phyloP scores from a whole-genome alignment of 768 basidiomycete genomes.

The Lyophyllum decastes region DNA sequence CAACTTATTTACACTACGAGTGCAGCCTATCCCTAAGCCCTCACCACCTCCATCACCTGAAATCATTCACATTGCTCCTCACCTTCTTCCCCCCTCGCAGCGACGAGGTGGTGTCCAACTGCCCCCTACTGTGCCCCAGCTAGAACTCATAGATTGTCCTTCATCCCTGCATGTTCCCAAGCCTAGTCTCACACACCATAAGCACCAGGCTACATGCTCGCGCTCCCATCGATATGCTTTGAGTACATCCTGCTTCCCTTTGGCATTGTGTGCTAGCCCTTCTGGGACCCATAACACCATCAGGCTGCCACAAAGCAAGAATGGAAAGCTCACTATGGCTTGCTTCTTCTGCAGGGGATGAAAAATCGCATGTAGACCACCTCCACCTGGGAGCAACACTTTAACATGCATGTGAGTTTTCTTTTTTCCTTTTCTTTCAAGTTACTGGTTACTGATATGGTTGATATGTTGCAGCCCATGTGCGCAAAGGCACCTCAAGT shows the following conservation, averaged over 20 bases:
- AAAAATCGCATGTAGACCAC: constrained; percentile 54
- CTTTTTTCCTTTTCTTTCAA: neutral
- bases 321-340: constrained; percentile 43
- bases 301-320: constrained; percentile 2
- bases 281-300: neutral
- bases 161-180: neutral
- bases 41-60: neutral
- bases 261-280: neutral
- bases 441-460: neutral
- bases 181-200: neutral
- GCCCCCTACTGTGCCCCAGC: too few relatives aligned
- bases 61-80: neutral
- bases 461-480: neutral
- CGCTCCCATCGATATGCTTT: neutral
- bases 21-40: neutral
- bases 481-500: neutral
- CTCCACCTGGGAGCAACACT: constrained; percentile 35
- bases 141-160: neutral
- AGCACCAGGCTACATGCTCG: neutral
- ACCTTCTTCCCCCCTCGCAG: neutral
- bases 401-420: constrained; percentile 50
- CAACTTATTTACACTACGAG: neutral
- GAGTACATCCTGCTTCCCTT: neutral
- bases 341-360: constrained; percentile 51
- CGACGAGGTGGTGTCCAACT: neutral